Percentiles rank a stretch among this genome's conserved stretches.
Evolutionary conservation across 768 basidiomycete species (phyloP).

Genomic region (Lenzites betulinus): DNA sequence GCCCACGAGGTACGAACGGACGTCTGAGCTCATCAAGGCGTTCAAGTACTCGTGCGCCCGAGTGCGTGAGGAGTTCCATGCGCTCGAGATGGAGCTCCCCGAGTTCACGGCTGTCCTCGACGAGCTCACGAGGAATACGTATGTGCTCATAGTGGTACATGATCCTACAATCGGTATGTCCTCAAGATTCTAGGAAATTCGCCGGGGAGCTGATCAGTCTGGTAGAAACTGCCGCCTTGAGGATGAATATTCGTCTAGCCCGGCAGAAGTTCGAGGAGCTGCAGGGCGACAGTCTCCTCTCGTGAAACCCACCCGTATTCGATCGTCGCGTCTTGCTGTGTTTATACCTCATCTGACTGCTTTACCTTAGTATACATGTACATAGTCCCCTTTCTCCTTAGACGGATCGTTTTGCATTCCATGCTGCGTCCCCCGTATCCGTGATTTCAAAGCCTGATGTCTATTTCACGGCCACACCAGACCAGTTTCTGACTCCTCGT

Average conservation of each 20-base stretch:
- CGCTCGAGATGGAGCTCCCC: slow-evolving; percentile 82
- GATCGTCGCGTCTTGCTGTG: not conserved
- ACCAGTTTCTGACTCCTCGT: no score
- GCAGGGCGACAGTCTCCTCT: slow-evolving; percentile 64
- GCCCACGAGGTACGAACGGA: slow-evolving; percentile 79
- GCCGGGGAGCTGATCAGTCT: not conserved
- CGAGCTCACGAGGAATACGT: slow-evolving; percentile 91
- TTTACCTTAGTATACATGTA: not conserved
- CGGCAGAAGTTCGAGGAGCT: slow-evolving; percentile 89
- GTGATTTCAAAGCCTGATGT: no score
- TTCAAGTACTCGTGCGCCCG: slow-evolving; percentile 93
- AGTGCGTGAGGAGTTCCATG: slow-evolving; percentile 81
- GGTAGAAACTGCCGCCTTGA: slow-evolving; percentile 84
- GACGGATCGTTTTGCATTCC: no score
- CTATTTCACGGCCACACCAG: no score
- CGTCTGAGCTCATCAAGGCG: slow-evolving; percentile 91
- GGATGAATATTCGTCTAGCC: slow-evolving; percentile 85
- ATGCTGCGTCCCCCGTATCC: no score
- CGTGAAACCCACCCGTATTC: not conserved
- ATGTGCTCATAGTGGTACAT: slow-evolving; percentile 86
- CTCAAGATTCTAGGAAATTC: not conserved
- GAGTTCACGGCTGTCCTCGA: slow-evolving; percentile 91
- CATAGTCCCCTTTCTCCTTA: no score
- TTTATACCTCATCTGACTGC: not conserved
- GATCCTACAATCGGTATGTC: slow-evolving; percentile 82